Conservation (phyloP, 495 filamentous ascomycete genomes). For the Bacidia rubella region DNA sequence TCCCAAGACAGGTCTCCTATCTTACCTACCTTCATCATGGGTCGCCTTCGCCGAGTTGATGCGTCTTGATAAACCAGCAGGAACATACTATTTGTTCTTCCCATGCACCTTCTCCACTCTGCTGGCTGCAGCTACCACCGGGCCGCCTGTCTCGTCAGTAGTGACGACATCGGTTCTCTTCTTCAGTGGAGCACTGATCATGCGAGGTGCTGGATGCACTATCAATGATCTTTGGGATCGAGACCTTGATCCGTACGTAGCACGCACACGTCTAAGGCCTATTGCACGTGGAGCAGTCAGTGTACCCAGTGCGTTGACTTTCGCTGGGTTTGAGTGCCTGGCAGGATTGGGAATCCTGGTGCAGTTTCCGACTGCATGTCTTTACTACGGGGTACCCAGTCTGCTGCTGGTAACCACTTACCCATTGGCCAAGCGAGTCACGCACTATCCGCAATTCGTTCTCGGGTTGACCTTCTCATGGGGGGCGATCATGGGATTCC, state of each 20-base stretch:
- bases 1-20: constrained; percentile 64
- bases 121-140: constrained; percentile 46
- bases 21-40: constrained; percentile 58
- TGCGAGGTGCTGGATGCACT: constrained; percentile 95
- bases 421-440: constrained; percentile 85
- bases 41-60: constrained; percentile 90
- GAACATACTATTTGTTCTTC: constrained; percentile 91
- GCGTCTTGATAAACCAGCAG: constrained; percentile 86
- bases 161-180: constrained; percentile 61
- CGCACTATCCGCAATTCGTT: constrained; percentile 87
- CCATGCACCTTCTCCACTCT: constrained; percentile 83
- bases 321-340: constrained; percentile 68
- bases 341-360: constrained; percentile 70
- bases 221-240: constrained; percentile 98
- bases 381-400: constrained; percentile 80
- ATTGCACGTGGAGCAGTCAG: constrained; percentile 78
- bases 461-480: constrained; percentile 90
- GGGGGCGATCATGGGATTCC: constrained; percentile 95
- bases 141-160: constrained; percentile 40
- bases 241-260: constrained; percentile 82
- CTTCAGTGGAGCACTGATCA: constrained; percentile 75
- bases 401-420: constrained; percentile 70
- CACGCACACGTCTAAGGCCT: constrained; percentile 72
- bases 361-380: constrained; percentile 71
- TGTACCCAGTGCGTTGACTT: constrained; percentile 60